Conservation (phyloP, 495 filamentous ascomycete genomes). For the Podospora comata region DNA sequence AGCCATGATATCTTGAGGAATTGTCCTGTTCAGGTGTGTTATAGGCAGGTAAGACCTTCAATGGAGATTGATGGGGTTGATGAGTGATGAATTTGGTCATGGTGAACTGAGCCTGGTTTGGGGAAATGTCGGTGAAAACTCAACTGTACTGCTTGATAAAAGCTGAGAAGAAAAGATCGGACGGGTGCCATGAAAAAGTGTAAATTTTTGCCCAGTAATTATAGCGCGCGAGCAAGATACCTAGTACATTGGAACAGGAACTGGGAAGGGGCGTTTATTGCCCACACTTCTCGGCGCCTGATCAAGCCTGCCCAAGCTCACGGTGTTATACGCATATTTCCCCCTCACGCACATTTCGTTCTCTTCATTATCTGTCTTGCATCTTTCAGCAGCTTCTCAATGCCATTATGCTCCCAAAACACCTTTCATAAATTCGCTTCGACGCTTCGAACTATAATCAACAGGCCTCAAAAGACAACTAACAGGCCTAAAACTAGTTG, state of each 20-base stretch:
- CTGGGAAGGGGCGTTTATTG: background rate
- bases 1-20: background rate
- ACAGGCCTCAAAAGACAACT: background rate
- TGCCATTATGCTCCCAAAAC: background rate
- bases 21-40: background rate
- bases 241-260: background rate
- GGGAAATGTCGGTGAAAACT: background rate
- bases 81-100: background rate
- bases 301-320: too few relatives aligned
- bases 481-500: too few relatives aligned
- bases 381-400: background rate
- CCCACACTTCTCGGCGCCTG: too few relatives aligned
- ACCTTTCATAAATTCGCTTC: background rate
- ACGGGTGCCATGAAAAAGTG: too few relatives aligned
- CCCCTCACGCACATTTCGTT: too few relatives aligned
- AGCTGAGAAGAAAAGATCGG: too few relatives aligned
- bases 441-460: too few relatives aligned
- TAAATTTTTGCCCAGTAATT: background rate
- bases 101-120: background rate
- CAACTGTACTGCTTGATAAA: background rate
- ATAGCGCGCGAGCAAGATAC: background rate
- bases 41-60: background rate
- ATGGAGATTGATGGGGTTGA: background rate
- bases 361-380: background rate
- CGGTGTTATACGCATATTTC: too few relatives aligned